Conservation (phyloP, 208 protist genomes). For the Crithidia thermophila region DNA sequence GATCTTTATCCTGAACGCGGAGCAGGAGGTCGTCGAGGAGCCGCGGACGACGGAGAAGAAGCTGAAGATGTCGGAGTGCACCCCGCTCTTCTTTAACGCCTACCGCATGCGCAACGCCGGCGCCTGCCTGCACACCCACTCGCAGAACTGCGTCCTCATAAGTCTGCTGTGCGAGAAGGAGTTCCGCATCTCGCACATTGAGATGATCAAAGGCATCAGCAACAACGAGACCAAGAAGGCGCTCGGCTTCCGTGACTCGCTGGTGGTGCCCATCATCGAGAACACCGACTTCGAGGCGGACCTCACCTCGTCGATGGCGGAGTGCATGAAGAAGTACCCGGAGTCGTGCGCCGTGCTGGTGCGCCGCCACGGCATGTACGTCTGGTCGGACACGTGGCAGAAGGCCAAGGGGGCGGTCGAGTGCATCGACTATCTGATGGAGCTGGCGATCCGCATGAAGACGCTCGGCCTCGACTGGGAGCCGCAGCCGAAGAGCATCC, state of each 20-base stretch:
- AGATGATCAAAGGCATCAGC: conserved; percentile 96
- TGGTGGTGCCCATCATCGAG: conserved; percentile 96
- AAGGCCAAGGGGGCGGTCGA: conserved; percentile 94
- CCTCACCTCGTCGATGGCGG: conserved; percentile 73
- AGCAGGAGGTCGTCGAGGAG: conserved; percentile 51
- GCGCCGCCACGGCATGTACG: conserved; percentile 95
- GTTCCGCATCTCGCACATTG: conserved; percentile 94
- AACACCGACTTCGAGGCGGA: conserved; percentile 91
- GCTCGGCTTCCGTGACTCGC: conserved; percentile 81
- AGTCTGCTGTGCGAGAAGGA: conserved; percentile 92
- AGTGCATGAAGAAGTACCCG: conserved; percentile 92
- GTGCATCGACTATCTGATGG: conserved; percentile 96
- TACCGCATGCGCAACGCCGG: conserved; percentile 88
- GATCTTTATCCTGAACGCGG: conserved; percentile 90
- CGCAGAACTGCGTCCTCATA: conserved; percentile 76
- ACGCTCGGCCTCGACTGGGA: conserved; percentile 57
- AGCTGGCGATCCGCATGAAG: conserved; percentile 71
- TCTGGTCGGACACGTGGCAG: conserved; percentile 95
- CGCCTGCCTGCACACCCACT: conserved; percentile 95
- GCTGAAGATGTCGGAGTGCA: conserved; percentile 92
- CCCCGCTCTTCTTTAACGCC: conserved; percentile 95
- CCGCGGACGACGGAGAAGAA: conserved; percentile 35
- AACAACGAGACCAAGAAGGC: conserved; percentile 58
- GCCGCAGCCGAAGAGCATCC: conserved; percentile 39
- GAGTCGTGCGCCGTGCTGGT: conserved; percentile 92